Base-by-base conservation (phyloP, 257 asterid species). In the Lantana camara region DNA sequence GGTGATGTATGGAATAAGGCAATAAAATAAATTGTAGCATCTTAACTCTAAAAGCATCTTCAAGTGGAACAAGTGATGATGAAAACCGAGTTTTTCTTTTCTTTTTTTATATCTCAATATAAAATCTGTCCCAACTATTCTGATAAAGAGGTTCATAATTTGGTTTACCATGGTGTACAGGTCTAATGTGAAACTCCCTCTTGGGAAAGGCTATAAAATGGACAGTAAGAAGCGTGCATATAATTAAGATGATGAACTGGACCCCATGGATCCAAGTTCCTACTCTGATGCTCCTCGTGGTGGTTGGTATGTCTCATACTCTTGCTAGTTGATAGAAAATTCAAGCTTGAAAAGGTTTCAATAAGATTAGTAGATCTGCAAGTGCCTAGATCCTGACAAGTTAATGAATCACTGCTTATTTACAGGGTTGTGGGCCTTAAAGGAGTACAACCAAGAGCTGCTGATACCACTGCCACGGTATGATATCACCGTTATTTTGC, bases 251-350 rank as follows among this genome's bases (percentile, higher is more conserved):
- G 99, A 90, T 38, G 99, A 94, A 50, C 66, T 94, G 80, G 99
- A 94, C 78, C 97, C 99, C 23, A 93, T 93, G 99, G 99, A 93
- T 73, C 99, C 97, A 70, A 93, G 96, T 77, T 70, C 99, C 52
- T 90, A 93, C 74, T 93, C 99, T 55, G 96, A 93, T 77, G 99
- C 99, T 75, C 99, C 99, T 66, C 97, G 99, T 46, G 96, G 97
- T 66, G 96, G 99, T 66, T 94, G 99, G 97, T 93, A 82, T 61
- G 80, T 58, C 35, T 17, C n/a, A 21, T 63, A 46, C 48, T 41
- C 46, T n/a, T n/a, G n/a, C n/a, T n/a, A 42, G 42, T 42, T 59
- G 9, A 10, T 6, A n/a, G 32, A 11, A 42, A 29, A 13, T 20
- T 27, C 34, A 15, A 55, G 57, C 63, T 23, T 32, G 24, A 50